These are phyloP conservation scores for Alternaria triticina DNA, from an alignment of 2,329 filamentous ascomycete genomes.

Conservation along the genomic window DNA sequence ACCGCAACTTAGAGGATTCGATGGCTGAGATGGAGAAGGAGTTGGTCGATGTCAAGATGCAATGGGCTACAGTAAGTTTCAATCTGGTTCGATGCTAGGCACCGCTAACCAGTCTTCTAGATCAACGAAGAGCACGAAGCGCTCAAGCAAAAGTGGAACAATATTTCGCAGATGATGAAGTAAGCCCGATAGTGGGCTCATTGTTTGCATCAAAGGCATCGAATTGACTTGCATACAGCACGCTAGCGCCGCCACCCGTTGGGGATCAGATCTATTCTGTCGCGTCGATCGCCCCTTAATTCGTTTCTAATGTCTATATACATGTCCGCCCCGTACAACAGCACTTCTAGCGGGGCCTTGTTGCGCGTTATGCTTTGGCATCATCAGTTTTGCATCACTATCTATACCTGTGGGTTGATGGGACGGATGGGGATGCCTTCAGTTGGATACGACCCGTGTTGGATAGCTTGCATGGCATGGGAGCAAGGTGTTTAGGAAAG, in stretches of 20 bases:
- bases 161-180: constrained; percentile 55
- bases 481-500: constrained; percentile 16
- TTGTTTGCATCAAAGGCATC: constrained; percentile 24
- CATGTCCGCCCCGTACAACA: not conserved
- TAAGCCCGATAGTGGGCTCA: constrained; percentile 23
- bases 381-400: constrained; percentile 15
- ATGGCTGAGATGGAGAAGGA: constrained; percentile 91
- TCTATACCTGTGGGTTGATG: constrained; percentile 31
- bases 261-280: constrained; percentile 23
- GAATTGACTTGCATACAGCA: constrained; percentile 29
- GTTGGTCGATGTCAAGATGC: constrained; percentile 92
- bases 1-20: constrained; percentile 84
- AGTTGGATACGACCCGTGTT: constrained; percentile 17
- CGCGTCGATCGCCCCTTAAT: constrained; percentile 35
- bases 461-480: constrained; percentile 21
- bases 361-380: constrained; percentile 12
- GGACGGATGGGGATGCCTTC: constrained; percentile 16
- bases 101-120: constrained; percentile 39
- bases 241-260: constrained; percentile 24
- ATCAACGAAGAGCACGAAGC: constrained; percentile 57
- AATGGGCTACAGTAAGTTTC: constrained; percentile 83
- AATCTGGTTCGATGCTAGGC: not conserved
- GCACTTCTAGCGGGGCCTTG: not conserved
- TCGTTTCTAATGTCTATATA: constrained; percentile 44
- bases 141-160: constrained; percentile 58